These are phyloP conservation scores for Cutaneotrichosporon sp. DNA, from an alignment of 1,284 basidiomycete species.

Conservation along the genomic window DNA sequence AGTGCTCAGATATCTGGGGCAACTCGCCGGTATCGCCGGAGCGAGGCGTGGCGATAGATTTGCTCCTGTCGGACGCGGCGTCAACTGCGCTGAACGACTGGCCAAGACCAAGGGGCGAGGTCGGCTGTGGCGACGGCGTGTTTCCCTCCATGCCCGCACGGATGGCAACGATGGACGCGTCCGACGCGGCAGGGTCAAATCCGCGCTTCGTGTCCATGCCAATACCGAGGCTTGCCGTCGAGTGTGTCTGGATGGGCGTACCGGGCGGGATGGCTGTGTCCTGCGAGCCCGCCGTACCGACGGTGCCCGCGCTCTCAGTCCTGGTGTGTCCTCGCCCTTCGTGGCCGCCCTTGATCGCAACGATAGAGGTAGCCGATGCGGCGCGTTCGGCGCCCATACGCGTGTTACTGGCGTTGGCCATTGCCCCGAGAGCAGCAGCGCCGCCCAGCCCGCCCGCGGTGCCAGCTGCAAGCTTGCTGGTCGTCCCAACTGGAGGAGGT, in stretches of 20 bases:
- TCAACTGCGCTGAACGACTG: neutral
- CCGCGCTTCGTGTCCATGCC: constrained; percentile 18
- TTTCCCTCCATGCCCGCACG: constrained; percentile 35
- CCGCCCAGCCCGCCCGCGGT: no score
- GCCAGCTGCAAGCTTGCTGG: neutral
- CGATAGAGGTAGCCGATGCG: neutral
- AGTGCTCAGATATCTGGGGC: no score
- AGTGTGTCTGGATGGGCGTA: neutral
- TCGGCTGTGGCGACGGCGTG: neutral
- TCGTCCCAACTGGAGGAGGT: neutral
- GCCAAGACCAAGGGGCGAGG: neutral
- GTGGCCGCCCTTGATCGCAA: neutral
- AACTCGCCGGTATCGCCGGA: no score
- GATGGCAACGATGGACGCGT: constrained; percentile 41
- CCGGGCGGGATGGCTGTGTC: no score
- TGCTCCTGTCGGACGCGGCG: no score
- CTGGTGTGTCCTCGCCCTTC: neutral
- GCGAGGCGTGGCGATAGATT: no score
- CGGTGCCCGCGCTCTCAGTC: no score
- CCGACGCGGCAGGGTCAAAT: constrained; percentile 32
- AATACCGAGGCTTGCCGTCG: neutral
- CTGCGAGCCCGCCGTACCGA: no score
- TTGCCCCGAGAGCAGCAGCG: neutral
- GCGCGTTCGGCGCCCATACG: neutral
- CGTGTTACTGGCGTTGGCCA: no score